Percentiles rank a stretch among this genome's conserved stretches.
Evolutionary conservation across 768 basidiomycete genomes (phyloP).

Genomic region (Terana coerulea): DNA sequence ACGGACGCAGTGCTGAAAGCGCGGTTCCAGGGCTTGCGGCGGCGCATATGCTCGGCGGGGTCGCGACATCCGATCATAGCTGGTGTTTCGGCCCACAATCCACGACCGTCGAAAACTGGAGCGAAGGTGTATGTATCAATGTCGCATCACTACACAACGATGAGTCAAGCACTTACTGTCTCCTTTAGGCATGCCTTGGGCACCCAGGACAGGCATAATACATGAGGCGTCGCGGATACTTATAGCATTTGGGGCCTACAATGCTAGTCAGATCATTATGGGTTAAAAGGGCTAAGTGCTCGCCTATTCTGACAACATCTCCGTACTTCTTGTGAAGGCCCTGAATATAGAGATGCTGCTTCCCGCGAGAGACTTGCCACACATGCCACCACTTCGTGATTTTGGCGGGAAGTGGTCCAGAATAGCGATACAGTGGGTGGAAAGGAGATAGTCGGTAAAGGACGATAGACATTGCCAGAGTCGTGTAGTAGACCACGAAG

Average conservation of each 20-base stretch:
- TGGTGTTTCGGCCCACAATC: background rate
- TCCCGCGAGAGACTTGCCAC: conserved; percentile 13
- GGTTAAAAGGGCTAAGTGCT: conserved; percentile 14
- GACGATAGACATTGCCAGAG: conserved; percentile 20
- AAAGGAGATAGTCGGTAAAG: conserved; percentile 20
- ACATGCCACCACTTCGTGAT: conserved; percentile 16
- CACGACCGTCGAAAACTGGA: conserved; percentile 1
- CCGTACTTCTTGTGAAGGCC: conserved; percentile 52
- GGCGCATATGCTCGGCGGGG: conserved; percentile 21
- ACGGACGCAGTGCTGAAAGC: conserved; percentile 25
- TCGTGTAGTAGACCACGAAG: conserved; percentile 26
- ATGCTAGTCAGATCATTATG: background rate
- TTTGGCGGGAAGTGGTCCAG: conserved; percentile 18
- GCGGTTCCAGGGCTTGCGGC: conserved; percentile 29
- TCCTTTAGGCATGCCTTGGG: conserved; percentile 51
- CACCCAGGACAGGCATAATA: conserved; percentile 45
- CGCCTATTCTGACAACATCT: conserved; percentile 54
- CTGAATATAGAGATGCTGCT: conserved; percentile 43
- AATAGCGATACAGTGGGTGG: conserved; percentile 23
- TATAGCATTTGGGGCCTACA: conserved; percentile 57
- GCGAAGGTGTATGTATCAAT: background rate
- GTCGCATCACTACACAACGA: background rate
- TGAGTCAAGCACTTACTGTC: conserved; percentile 36
- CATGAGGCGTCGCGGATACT: conserved; percentile 45
- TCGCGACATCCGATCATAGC: conserved; percentile 13